phyloP scores from a whole-genome alignment of 768 basidiomycete genomes.

The Kockovaella imperatae region DNA sequence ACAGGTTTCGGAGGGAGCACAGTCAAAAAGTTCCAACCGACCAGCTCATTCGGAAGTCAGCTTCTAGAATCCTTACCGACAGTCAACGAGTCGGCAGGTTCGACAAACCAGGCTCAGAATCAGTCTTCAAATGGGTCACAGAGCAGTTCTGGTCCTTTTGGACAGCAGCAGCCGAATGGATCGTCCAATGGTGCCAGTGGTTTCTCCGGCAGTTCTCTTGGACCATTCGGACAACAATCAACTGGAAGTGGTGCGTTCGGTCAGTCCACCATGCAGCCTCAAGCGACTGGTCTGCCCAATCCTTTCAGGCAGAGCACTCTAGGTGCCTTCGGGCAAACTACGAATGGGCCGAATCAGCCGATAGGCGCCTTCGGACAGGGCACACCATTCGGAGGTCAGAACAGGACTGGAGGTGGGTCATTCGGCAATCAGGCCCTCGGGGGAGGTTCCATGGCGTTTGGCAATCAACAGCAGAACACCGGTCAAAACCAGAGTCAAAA shows the following conservation, averaged over 20 bases:
- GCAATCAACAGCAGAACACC: conserved; percentile 2
- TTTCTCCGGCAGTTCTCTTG: neutral
- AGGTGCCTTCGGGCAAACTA: conserved; percentile 1
- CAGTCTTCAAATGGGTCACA: no score
- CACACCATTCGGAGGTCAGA: conserved; percentile 4
- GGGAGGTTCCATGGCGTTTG: conserved; percentile 8
- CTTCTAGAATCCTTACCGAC: conserved; percentile 67
- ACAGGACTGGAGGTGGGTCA: conserved; percentile 3
- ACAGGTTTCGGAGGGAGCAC: conserved; percentile 52
- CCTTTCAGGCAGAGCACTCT: conserved; percentile 19
- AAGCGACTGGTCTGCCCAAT: conserved; percentile 13
- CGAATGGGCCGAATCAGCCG: neutral
- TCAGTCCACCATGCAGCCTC: conserved; percentile 6
- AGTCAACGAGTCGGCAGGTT: conserved; percentile 50
- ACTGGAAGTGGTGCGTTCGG: conserved; percentile 2
- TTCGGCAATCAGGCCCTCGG: conserved; percentile 3
- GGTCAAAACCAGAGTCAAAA: conserved; percentile 7
- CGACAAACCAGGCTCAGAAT: no score
- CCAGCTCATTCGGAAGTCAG: conserved; percentile 69
- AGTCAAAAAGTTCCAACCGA: conserved; percentile 73
- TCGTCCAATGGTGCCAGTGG: neutral
- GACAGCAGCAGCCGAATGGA: neutral
- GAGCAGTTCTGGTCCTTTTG: no score
- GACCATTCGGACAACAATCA: neutral
- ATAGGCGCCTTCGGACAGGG: conserved; percentile 15